Conservation (phyloP, 257 asterid species). For the Fraxinus anomala region DNA sequence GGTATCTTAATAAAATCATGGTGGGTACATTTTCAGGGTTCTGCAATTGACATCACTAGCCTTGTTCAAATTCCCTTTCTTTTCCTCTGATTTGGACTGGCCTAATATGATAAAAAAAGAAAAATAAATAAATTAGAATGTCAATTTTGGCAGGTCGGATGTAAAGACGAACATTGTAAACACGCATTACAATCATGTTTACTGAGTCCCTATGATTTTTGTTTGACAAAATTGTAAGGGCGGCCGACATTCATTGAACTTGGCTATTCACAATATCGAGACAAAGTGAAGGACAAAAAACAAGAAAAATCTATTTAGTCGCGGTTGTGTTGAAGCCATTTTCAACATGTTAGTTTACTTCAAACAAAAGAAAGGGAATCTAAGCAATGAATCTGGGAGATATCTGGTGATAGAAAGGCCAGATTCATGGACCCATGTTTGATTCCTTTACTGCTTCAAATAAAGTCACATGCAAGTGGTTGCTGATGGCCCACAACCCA, state of each 20-base stretch:
- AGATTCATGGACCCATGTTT: conserved; percentile 22
- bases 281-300: neutral
- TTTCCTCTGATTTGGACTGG: neutral
- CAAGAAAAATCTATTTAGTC: neutral
- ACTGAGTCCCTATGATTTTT: neutral
- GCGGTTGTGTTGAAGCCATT: conserved; percentile 10
- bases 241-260: conserved; percentile 43
- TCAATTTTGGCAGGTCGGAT: neutral
- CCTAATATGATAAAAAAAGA: neutral
- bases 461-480: neutral
- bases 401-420: neutral
- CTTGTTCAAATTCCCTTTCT: neutral
- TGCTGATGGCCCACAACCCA: conserved; percentile 14
- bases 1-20: conserved; percentile 18
- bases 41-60: conserved; percentile 3
- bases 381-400: neutral
- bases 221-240: neutral
- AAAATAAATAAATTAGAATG: neutral
- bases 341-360: conserved; percentile 25
- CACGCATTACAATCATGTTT: neutral
- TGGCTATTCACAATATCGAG: neutral
- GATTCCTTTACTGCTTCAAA: neutral
- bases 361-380: conserved; percentile 22
- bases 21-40: neutral
- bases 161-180: neutral